These are phyloP conservation scores for Aspergillus transmontanensis DNA, from an alignment of 2,329 filamentous ascomycete species.

Conservation along the genomic window DNA sequence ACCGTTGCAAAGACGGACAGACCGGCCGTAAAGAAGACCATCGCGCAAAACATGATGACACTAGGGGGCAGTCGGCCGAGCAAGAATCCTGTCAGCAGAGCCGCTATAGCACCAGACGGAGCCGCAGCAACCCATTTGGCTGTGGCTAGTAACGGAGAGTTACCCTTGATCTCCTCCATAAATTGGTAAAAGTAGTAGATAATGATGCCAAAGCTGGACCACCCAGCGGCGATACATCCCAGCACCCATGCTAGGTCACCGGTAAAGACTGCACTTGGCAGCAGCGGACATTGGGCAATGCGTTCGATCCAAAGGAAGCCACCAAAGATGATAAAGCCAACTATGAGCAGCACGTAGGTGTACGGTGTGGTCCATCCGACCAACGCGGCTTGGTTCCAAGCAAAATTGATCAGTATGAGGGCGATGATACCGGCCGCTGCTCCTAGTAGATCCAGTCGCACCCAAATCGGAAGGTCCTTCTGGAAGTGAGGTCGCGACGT, in stretches of 20 bases:
- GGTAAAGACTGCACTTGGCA: conserved; percentile 56
- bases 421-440: conserved; percentile 54
- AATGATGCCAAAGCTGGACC: conserved; percentile 58
- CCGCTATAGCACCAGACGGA: conserved; percentile 34
- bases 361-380: conserved; percentile 61
- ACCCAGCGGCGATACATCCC: conserved; percentile 55
- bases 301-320: conserved; percentile 54
- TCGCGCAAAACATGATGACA: conserved; percentile 31
- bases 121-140: conserved; percentile 30
- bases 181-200: conserved; percentile 56
- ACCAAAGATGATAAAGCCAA: conserved; percentile 56
- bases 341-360: conserved; percentile 59
- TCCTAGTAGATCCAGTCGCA: conserved; percentile 13
- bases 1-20: conserved; percentile 46
- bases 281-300: conserved; percentile 53
- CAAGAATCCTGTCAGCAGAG: conserved; percentile 37
- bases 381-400: conserved; percentile 66
- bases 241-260: conserved; percentile 59
- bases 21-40: conserved; percentile 46
- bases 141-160: conserved; percentile 29
- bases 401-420: conserved; percentile 66
- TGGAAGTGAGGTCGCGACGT: conserved; percentile 43
- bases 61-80: conserved; percentile 32
- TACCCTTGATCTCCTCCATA: conserved; percentile 43
- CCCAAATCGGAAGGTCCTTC: conserved; percentile 22